Conservation (phyloP, 75 land plant species). For the Isoetes taiwanensis region DNA sequence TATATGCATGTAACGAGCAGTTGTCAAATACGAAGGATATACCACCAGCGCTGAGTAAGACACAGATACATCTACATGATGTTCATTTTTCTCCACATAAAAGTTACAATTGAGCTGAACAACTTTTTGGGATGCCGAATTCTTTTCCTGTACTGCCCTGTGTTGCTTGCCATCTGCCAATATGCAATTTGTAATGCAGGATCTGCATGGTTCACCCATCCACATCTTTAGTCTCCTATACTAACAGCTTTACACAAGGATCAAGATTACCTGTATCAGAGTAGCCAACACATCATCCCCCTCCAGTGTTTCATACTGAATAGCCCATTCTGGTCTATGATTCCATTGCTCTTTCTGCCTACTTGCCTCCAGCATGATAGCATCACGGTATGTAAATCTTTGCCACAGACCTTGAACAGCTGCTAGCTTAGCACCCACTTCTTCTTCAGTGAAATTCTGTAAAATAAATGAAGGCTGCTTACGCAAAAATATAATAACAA, state of each 20-base stretch:
- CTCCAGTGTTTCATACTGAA: slow-evolving; percentile 30
- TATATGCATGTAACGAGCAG: too few species aligned
- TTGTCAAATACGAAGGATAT: too few species aligned
- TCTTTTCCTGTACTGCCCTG: neutral
- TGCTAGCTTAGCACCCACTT: slow-evolving; percentile 48
- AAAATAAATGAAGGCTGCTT: slow-evolving; percentile 9
- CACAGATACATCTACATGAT: too few species aligned
- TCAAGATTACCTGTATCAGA: slow-evolving; percentile 91
- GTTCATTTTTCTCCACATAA: too few species aligned
- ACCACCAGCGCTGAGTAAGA: too few species aligned
- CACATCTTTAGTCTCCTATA: too few species aligned
- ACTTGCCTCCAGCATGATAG: slow-evolving; percentile 66
- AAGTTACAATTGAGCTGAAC: too few species aligned
- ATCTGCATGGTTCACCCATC: too few species aligned
- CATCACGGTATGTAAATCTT: slow-evolving; percentile 63
- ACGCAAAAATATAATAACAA: too few species aligned
- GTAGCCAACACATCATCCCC: slow-evolving; percentile 69
- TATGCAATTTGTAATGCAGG: slow-evolving; percentile 62
- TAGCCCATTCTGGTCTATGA: slow-evolving; percentile 45
- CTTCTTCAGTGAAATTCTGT: slow-evolving; percentile 51
- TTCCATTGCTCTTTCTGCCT: slow-evolving; percentile 41
- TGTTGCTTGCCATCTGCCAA: slow-evolving; percentile 52
- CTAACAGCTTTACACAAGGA: too few species aligned
- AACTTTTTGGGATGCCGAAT: too few species aligned
- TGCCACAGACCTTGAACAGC: slow-evolving; percentile 65